These are phyloP conservation scores for Mortierella sp. DNA, from an alignment of 371 early-diverging fungal species.

Conservation along the genomic window DNA sequence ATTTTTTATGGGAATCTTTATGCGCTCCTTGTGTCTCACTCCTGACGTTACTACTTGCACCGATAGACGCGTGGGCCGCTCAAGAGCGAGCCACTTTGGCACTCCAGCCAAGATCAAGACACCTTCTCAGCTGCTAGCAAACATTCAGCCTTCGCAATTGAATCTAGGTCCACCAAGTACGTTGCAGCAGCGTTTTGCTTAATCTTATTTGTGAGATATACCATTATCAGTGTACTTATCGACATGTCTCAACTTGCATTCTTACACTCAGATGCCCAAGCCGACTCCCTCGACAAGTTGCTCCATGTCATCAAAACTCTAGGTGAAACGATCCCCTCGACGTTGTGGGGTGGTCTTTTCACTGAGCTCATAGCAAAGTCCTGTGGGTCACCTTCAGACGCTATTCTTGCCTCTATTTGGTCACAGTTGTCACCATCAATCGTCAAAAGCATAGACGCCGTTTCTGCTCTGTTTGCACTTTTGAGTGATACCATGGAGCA, in stretches of 20 bases:
- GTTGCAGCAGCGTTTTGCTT: background rate
- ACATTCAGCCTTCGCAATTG: background rate
- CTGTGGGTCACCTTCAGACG: constrained; percentile 25
- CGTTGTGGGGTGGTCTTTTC: constrained; percentile 18
- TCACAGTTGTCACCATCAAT: constrained; percentile 23
- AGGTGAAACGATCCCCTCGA: constrained; percentile 17
- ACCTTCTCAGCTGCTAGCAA: background rate
- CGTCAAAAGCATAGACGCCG: constrained; percentile 18
- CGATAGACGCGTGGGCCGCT: background rate
- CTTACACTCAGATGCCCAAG: background rate
- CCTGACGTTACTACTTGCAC: background rate
- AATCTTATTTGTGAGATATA: background rate
- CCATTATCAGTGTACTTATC: too few species aligned
- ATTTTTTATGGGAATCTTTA: background rate
- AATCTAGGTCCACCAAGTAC: background rate
- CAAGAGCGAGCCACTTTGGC: background rate
- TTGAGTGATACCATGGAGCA: constrained; percentile 25
- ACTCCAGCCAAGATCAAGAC: background rate
- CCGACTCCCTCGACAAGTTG: constrained; percentile 1
- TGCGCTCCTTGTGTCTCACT: background rate
- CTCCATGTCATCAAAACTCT: constrained; percentile 20
- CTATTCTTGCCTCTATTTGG: constrained; percentile 28
- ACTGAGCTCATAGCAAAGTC: constrained; percentile 20
- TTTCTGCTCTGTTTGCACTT: background rate
- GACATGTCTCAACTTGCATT: background rate